A percentile compares a stretch with the other conserved stretches of the same genome.
Conservation (phyloP, 805 yeast species). For the Cyberlindnera lachancei region DNA sequence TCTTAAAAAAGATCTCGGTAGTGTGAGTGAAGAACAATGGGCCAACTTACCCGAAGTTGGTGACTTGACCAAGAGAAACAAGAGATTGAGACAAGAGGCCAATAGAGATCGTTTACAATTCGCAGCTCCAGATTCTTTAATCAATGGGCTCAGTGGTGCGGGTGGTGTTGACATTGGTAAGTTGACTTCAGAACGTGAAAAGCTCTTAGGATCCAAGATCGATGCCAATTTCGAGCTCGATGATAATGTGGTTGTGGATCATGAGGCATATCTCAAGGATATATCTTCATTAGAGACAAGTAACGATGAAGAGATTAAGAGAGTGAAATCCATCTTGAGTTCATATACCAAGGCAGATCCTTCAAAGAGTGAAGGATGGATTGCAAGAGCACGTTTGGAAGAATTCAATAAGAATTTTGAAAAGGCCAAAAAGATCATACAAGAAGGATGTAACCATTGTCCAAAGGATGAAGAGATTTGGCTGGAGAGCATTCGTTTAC, state of each 20-base stretch:
- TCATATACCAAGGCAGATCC: conserved; percentile 72
- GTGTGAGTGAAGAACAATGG: conserved; percentile 71
- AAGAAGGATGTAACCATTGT: conserved; percentile 67
- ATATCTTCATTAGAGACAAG: conserved; percentile 16
- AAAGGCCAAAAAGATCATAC: conserved; percentile 53
- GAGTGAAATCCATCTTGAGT: conserved; percentile 52
- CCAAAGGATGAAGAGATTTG: conserved; percentile 68
- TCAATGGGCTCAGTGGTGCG: conserved; percentile 34
- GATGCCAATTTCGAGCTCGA: conserved; percentile 29
- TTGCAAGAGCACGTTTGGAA: conserved; percentile 77
- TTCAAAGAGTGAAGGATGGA: conserved; percentile 69
- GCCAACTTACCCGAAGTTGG: conserved; percentile 76
- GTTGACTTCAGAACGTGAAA: conserved; percentile 58
- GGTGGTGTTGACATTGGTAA: conserved; percentile 37
- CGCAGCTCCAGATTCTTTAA: conserved; percentile 72
- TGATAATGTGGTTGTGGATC: conserved; percentile 11
- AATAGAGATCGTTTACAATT: conserved; percentile 63
- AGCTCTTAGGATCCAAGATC: conserved; percentile 46
- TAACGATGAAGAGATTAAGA: conserved; percentile 46
- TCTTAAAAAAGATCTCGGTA: conserved; percentile 52
- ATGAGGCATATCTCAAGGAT: conserved; percentile 32
- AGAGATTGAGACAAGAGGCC: conserved; percentile 55
- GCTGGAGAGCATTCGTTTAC: conserved; percentile 70
- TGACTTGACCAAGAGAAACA: conserved; percentile 75
- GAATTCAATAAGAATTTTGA: conserved; percentile 48